These are phyloP conservation scores for Lactifluus hygrophoroides DNA, from an alignment of 768 basidiomycete species.

Conservation along the genomic window DNA sequence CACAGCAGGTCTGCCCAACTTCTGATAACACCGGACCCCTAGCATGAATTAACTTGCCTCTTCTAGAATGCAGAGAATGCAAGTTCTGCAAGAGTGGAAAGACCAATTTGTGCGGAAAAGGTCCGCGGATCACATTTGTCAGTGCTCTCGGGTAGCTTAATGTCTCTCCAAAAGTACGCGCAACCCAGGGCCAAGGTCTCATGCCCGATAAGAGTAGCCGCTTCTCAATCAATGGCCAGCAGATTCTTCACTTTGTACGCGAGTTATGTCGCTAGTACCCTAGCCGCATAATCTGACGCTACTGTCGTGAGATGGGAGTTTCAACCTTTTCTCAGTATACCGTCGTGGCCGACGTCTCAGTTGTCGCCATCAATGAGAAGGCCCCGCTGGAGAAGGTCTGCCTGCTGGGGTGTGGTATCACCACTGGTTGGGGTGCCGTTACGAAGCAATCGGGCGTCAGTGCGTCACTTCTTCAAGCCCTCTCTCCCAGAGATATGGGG, in stretches of 20 bases:
- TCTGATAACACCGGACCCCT: background rate
- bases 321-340: conserved; percentile 99
- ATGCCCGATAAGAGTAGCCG: conserved; percentile 89
- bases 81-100: conserved; percentile 99
- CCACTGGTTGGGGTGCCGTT: conserved; percentile 97
- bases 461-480: conserved; percentile 29
- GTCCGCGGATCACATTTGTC: conserved; percentile 32
- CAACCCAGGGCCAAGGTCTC: conserved; percentile 87
- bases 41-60: background rate
- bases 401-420: conserved; percentile 92
- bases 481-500: background rate
- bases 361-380: conserved; percentile 77
- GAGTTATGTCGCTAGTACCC: conserved; percentile 10
- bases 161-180: conserved; percentile 50
- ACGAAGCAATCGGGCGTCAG: conserved; percentile 84
- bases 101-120: conserved; percentile 96
- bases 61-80: conserved; percentile 80
- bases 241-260: conserved; percentile 84
- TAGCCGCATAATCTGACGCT: background rate
- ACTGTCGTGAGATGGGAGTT: conserved; percentile 74
- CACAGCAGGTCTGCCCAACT: conserved; percentile 59
- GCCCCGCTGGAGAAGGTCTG: conserved; percentile 97
- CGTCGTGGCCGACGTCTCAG: conserved; percentile 94
- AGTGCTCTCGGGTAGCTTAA: background rate
- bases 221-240: conserved; percentile 83